Evolutionary conservation across 176 grass and related monocot species (phyloP), one percentile per base, ranked within the genome.

Genomic region (Areca catechu): DNA sequence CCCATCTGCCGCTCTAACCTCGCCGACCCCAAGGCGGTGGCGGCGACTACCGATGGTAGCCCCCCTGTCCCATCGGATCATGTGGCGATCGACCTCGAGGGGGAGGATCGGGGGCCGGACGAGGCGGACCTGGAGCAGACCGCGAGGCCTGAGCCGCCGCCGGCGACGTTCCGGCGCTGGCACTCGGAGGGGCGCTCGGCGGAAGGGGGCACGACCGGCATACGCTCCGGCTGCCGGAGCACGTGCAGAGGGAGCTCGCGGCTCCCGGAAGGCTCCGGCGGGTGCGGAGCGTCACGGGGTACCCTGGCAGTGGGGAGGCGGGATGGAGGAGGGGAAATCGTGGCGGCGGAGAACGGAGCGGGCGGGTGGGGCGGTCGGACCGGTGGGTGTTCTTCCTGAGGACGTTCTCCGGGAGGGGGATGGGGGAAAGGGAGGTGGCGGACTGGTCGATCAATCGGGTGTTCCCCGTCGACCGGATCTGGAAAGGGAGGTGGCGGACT

Each of bases 1-100:
- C 92, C 92, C 6, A 86, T 96, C 1, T 96, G 92, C 80, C 86
- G 92, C 52, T 83, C 92, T 57, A 73, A 96, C 73, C 69, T 96
- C 18, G 63, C 83, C 15, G 80, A 87, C 22, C 86, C 83, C 1
- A 65, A 74, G 19, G 22, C 2, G 3, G 1, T 14, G 15, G 55
- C 19, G 53, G 68, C 89, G 12, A 65, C 67, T 1, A 72, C 70
- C 10, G 80, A 66, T 17, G 86, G 77, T 20, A 58, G 68, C 55
- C 71, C 79, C 65, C 58, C 76, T 0, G 66, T 63, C 4, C 49
- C 19, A 49, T 22, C 47, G 6, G 50, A 20, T 51, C 24, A 69
- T 19, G 71, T 70, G 14, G 57, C 50, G 48, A 60, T 78, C 30
- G 57, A 65, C 73, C 20, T 77, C 18, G 63, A 65, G 12, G 22